Base-by-base conservation (phyloP, 495 filamentous ascomycete genomes). In the Oleoguttula mirabilis region DNA sequence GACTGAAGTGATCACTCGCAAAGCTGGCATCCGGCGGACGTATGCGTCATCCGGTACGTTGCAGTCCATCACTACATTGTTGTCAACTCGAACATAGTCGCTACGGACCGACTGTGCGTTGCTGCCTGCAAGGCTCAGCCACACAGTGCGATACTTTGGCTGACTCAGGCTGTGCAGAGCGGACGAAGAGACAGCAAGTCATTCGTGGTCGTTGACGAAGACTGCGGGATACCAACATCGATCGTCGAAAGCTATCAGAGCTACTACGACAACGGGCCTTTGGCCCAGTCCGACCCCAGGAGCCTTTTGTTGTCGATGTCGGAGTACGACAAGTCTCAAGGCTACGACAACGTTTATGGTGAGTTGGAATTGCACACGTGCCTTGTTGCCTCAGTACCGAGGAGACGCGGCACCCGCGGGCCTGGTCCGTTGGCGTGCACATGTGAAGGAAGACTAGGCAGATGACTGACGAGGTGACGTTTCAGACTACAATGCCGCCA, bases 261-360 rank as follows among this genome's bases (percentile, higher is more conserved):
- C 6, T 31, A 11, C 33, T 12, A 17, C 33, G 49, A 48, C 32
- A 27, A 16, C 32, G 49, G 49, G 49, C 38, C 39, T 2, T 43
- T 41, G 49, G 45, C 32, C 39, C 44, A 39, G 32, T 34, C 44
- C 24, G 49, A 52, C 24, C 49, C 49, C 5, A 17, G 49, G 11
- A 44, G 32, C 33, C 15, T 35, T 25, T 28, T 62, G 32, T 49
- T 64, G 62, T 68, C 67, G 51, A 75, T 75, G 72, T 69, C 72
- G 60, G 63, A 61, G 48, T 73, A 72, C 66, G 63, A 61, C 54
- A 73, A 73, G 57, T 46, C 60, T 24, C 61, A 65, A 37, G 50
- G 55, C 37, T 47, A 56, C 62, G 57, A 32, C 62, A 28, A 58
- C 57, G 62, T 66, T 38, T 64, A 64, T 54, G 63, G 68, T 71